phyloP scores from a whole-genome alignment of 208 protist species.

The Leishmania tropica region DNA sequence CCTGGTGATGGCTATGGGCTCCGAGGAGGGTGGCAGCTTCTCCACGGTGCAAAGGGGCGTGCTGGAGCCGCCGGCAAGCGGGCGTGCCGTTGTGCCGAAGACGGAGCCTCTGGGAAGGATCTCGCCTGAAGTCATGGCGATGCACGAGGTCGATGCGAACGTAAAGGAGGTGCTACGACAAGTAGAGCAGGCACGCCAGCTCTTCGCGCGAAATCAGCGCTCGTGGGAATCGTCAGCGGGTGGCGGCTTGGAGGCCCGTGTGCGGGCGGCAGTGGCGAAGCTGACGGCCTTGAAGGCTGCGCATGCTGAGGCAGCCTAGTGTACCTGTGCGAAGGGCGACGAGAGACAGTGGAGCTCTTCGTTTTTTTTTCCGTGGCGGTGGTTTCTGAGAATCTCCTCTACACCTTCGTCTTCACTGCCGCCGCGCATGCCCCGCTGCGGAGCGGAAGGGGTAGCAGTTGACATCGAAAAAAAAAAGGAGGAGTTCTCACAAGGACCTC shows the following conservation, averaged over 20 bases:
- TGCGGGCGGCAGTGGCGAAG: slow-evolving; percentile 25
- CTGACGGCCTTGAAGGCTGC: slow-evolving; percentile 3
- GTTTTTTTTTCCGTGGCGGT: not conserved
- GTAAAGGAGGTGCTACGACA: slow-evolving; percentile 12
- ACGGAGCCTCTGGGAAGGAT: not conserved
- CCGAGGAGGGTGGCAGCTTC: not conserved
- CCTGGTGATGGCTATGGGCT: not conserved
- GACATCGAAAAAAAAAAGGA: not conserved
- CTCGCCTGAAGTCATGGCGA: too few species aligned
- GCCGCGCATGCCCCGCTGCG: not conserved
- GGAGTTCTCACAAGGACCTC: not conserved
- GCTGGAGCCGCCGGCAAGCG: not conserved
- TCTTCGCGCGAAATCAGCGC: slow-evolving; percentile 12
- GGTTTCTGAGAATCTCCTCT: not conserved
- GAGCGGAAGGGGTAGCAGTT: not conserved
- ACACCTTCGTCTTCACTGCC: not conserved
- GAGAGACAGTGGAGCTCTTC: not conserved
- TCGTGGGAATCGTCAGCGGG: not conserved
- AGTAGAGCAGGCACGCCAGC: slow-evolving; percentile 26
- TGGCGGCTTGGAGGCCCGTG: slow-evolving; percentile 19
- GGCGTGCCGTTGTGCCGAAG: not conserved
- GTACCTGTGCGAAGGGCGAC: not conserved
- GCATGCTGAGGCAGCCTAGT: not conserved
- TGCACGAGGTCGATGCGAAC: not conserved
- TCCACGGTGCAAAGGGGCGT: not conserved